Conservation (phyloP, 140 eudicot genomes). For the Ambrosia hybrid region DNA sequence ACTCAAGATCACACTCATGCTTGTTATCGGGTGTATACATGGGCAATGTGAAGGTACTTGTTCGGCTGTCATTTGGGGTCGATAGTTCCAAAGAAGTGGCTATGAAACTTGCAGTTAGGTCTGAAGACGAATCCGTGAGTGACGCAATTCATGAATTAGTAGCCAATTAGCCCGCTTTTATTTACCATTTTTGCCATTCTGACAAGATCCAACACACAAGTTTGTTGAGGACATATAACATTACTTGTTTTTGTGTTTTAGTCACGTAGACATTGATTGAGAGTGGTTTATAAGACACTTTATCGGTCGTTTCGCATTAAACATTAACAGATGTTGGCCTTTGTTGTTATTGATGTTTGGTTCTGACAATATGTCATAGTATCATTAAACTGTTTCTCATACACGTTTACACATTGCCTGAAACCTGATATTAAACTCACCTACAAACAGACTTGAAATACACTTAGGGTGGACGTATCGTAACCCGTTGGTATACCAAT, state of each 20-base stretch:
- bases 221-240: slow-evolving; percentile 11
- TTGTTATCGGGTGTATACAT: slow-evolving; percentile 83
- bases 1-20: slow-evolving; percentile 92
- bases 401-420: background rate
- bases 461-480: too few relatives aligned
- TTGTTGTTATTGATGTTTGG: background rate
- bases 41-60: slow-evolving; percentile 88
- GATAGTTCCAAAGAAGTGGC: slow-evolving; percentile 87
- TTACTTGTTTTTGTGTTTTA: slow-evolving; percentile 17
- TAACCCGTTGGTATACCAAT: too few relatives aligned
- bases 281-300: slow-evolving; percentile 18
- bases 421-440: background rate
- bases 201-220: slow-evolving; percentile 13
- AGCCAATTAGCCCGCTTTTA: slow-evolving; percentile 35
- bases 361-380: background rate
- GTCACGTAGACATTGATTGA: slow-evolving; percentile 21
- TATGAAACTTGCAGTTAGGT: slow-evolving; percentile 93
- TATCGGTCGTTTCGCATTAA: slow-evolving; percentile 8
- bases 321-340: background rate
- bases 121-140: slow-evolving; percentile 75
- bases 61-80: slow-evolving; percentile 78
- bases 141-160: slow-evolving; percentile 88
- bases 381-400: too few relatives aligned
- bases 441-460: background rate
- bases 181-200: slow-evolving; percentile 16